These are phyloP conservation scores for Tribonema minus DNA, from an alignment of 108 stramenopile genomes.

Conservation along the genomic window DNA sequence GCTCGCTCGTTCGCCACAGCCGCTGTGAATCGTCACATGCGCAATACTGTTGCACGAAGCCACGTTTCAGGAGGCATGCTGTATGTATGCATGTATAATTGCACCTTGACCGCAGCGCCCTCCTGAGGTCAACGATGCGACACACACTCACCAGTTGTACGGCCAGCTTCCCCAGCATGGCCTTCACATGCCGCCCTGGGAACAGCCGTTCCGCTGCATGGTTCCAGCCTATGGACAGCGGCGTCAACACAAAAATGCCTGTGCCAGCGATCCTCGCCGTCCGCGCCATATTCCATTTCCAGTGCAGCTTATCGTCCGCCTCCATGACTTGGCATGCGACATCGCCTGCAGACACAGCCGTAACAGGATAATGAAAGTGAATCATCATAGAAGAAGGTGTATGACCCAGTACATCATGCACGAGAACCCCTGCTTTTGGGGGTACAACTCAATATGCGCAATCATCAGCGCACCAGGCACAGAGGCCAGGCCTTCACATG, in stretches of 20 bases:
- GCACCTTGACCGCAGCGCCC: background rate
- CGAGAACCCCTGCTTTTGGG: no score
- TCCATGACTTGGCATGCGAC: conserved; percentile 32
- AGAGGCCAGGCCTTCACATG: background rate
- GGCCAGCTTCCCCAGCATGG: conserved; percentile 23
- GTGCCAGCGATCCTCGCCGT: conserved; percentile 21
- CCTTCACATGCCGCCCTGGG: conserved; percentile 8
- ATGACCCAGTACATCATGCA: background rate
- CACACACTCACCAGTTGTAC: background rate
- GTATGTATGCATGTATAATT: background rate
- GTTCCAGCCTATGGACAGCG: conserved; percentile 38
- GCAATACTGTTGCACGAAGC: background rate
- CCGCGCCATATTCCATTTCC: conserved; percentile 1
- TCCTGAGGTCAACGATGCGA: background rate
- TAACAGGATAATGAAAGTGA: background rate
- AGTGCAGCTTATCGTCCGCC: background rate
- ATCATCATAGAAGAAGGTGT: no score
- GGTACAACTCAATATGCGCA: no score
- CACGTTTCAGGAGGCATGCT: background rate
- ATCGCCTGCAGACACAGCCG: conserved; percentile 1
- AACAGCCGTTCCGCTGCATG: conserved; percentile 17
- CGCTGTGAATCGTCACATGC: no score
- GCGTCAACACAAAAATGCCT: conserved; percentile 21
- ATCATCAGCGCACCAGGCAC: background rate
- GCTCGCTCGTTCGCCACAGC: no score